These are phyloP conservation scores for Boletellus ananiceps DNA, from an alignment of 768 basidiomycete species.

Conservation along the genomic window DNA sequence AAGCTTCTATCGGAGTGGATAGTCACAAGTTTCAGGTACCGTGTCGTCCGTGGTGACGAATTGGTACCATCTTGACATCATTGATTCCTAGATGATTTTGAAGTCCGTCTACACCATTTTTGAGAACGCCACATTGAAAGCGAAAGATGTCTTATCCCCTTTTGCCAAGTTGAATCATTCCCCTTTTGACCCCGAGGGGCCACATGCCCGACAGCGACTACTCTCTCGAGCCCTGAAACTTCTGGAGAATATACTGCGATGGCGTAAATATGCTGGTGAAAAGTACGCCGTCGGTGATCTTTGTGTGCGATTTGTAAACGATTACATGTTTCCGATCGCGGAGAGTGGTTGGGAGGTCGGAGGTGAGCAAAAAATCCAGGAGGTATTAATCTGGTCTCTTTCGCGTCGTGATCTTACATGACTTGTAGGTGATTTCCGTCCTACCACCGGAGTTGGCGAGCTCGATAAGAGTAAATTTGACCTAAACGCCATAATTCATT, in stretches of 20 bases:
- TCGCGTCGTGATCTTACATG: conserved; percentile 2
- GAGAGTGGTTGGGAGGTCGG: conserved; percentile 85
- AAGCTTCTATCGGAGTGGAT: conserved; percentile 63
- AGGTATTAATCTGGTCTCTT: conserved; percentile 40
- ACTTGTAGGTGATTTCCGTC: conserved; percentile 19
- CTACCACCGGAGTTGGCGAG: conserved; percentile 26
- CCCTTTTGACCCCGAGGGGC: conserved; percentile 72
- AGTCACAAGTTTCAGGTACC: conserved; percentile 61
- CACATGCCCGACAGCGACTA: conserved; percentile 66
- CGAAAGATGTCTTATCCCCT: conserved; percentile 45
- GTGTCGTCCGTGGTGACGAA: not conserved
- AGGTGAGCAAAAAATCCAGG: conserved; percentile 57
- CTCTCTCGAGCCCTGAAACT: conserved; percentile 67
- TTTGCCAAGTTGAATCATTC: conserved; percentile 42
- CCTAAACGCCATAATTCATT: conserved; percentile 11
- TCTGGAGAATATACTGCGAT: conserved; percentile 64
- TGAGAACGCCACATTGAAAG: conserved; percentile 49
- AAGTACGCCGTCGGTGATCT: conserved; percentile 52
- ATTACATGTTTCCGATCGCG: conserved; percentile 61
- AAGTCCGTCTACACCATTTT: conserved; percentile 52
- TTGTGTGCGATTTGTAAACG: conserved; percentile 51
- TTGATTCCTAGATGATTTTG: conserved; percentile 45
- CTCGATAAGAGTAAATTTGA: conserved; percentile 17
- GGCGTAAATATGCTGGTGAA: conserved; percentile 70
- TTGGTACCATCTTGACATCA: conserved; percentile 9